Evolutionary conservation across 192 early-diverging fungal genomes (phyloP), one percentile per base, ranked within the genome.

Genomic region (Dimargaris xerosporica): DNA sequence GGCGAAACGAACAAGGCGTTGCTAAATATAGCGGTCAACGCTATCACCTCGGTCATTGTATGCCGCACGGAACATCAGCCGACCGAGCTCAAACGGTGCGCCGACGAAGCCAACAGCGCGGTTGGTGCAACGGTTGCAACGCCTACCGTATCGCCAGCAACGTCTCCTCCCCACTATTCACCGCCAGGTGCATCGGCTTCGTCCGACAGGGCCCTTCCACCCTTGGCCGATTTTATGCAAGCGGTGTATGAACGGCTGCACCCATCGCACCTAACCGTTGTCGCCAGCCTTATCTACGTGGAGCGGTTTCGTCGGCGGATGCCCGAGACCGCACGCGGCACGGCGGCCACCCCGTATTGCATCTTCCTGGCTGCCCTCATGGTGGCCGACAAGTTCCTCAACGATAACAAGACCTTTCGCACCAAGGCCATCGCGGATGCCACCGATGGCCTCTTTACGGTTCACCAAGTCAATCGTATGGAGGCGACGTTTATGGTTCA

Each of bases 221-320:
- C 56, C 56, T 41, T 59, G 28, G 17, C 19, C 5, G 56, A 59
- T 39, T 59, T 59, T 42, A 23, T 59, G 6, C 34, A 15, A 1
- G 11, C 5, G 13, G 31, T 41, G 6, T 59, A 34, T 41, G 16
- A 16, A 6, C 30, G 41, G 30, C 41, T 59, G 39, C 17, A 39
- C 12, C 56, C 56, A 10, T 41, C 56, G 0, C 12, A 13, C 34
- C 31, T 73, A 56, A 72, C 71, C 0, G 67, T 84, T 25, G 75
- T 86, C 3, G 79, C 85, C 9, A 80, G 83, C 0, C 69, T 86
- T 39, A 80, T 88, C 29, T 88, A 88, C 59, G 77, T 88, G n/a
- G 78, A 84, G 53, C 70, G 84, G 43, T 73, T 88, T 44, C 80
- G 85, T 63, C 75, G 66, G 25, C 70, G 73, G n/a, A 61, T 88